These are phyloP conservation scores for Beverwykella pulmonaria DNA, from an alignment of 495 filamentous ascomycete genomes.

Conservation along the genomic window DNA sequence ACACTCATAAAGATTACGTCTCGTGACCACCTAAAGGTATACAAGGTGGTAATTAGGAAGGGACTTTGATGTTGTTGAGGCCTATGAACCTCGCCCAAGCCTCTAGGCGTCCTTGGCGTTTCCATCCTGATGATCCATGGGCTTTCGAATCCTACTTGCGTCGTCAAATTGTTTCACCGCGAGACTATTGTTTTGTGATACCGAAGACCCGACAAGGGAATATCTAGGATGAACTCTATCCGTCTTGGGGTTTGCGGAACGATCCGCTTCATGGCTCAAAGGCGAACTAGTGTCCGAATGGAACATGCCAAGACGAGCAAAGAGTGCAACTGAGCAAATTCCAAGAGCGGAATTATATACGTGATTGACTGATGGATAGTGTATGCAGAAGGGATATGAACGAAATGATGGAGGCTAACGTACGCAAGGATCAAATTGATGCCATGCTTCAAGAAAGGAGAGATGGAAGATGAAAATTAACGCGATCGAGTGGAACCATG, in stretches of 20 bases:
- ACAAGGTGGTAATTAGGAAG: too few relatives aligned
- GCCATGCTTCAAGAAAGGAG: neutral
- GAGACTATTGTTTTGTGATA: neutral
- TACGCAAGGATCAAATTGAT: neutral
- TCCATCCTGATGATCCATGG: neutral
- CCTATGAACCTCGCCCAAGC: neutral
- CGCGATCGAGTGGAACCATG: too few relatives aligned
- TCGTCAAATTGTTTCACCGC: neutral
- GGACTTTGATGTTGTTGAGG: too few relatives aligned
- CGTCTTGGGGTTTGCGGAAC: neutral
- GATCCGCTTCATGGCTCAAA: neutral
- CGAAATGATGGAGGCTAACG: neutral
- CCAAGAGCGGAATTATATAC: conserved; percentile 5
- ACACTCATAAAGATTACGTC: too few relatives aligned
- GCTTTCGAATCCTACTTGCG: neutral
- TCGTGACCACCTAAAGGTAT: too few relatives aligned
- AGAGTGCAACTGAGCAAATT: conserved; percentile 14
- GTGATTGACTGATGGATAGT: conserved; percentile 4
- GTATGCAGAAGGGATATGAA: neutral
- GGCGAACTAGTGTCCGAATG: neutral
- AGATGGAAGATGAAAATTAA: too few relatives aligned
- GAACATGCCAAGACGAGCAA: neutral
- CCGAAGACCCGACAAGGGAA: neutral
- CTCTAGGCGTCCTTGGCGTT: neutral
- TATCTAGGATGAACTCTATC: too few relatives aligned